Base-by-base conservation (phyloP, 805 yeast genomes). In the Pichia exigua region DNA sequence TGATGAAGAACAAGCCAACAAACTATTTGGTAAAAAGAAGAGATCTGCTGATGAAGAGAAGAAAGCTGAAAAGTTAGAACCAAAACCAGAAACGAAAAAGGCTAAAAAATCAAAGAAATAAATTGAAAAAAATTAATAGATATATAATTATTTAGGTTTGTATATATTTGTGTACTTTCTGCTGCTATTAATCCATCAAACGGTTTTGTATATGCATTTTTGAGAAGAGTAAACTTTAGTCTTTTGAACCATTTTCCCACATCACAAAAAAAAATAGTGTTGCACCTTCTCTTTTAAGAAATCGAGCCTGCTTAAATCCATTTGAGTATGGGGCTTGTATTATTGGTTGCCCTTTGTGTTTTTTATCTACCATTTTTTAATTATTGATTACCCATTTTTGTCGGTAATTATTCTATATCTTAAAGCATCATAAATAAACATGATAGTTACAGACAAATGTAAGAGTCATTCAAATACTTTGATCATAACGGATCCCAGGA, bases 1-100 rank as follows among this genome's bases (percentile, higher is more conserved):
- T 51, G 85, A 83, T 59, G 90, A 87, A 56, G 83, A 80, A 22
- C 91, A 81, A 52, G 70, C 83, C 52, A 72, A 77, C 43, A 74
- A 78, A 60, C 72, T 85, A 54, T 75, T 87, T 65, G 82, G 83
- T 45, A 76, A 78, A 58, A 78, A 80, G 64, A 69, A 75, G 54
- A 73, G n/a, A 22, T 39, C 15, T 27, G 20, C 30, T 44, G 35
- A 17, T 21, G 39, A 24, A 28, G 30, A 28, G 24, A n/a, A 39
- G 24, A 41, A 48, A 18, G 4, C 24, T 38, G 41, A 42, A 35
- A 26, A 6, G 15, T 40, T 28, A 45, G 41, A 24, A 22, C 8
- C 26, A 32, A 44, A 28, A 32, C 28, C 45, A 22, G 44, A 48
- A 15, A 4, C 18, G 27, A 40, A 48, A 47, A 43, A 11, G 20